Conservation (phyloP, 2,329 filamentous ascomycete genomes). For the Microdochium trichocladiopsis region DNA sequence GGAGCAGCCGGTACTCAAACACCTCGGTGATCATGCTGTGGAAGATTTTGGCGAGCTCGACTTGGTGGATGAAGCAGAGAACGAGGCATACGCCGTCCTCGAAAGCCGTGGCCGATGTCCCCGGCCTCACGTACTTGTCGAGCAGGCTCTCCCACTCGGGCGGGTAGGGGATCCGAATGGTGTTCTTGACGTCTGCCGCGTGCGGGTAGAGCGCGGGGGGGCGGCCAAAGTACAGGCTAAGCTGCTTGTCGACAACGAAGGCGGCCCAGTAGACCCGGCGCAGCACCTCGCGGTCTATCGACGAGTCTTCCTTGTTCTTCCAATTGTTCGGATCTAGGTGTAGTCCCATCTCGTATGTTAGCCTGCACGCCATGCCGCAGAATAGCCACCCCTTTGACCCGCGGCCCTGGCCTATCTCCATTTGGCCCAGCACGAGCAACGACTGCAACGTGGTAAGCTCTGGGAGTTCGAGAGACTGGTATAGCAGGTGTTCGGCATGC, state of each 20-base stretch:
- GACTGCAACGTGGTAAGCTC: conserved; percentile 39
- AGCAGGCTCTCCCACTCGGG: conserved; percentile 38
- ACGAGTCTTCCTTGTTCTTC: conserved; percentile 29
- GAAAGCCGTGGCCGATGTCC: conserved; percentile 34
- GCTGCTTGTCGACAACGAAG: conserved; percentile 41
- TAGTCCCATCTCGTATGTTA: conserved; percentile 44
- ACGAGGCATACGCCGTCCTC: conserved; percentile 37
- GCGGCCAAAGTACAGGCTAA: conserved; percentile 42
- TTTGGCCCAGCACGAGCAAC: conserved; percentile 35
- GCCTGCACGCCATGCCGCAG: conserved; percentile 42
- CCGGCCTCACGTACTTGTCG: conserved; percentile 38
- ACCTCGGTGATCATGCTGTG: conserved; percentile 42
- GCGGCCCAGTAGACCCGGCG: conserved; percentile 43
- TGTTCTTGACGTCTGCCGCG: conserved; percentile 41
- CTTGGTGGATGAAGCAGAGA: conserved; percentile 37
- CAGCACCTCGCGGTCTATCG: conserved; percentile 37
- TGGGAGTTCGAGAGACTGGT: conserved; percentile 34
- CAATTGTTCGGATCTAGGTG: conserved; percentile 44
- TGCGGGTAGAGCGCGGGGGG: conserved; percentile 41
- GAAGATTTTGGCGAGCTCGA: conserved; percentile 39
- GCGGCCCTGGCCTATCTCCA: conserved; percentile 38
- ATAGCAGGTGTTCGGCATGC: conserved; percentile 36
- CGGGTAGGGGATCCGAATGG: conserved; percentile 39
- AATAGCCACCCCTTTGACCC: conserved; percentile 43
- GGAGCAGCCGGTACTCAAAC: conserved; percentile 38